Evolutionary conservation across 257 asterid genomes (phyloP), one percentile per base, ranked within the genome.

Genomic region (Echites panduratus): DNA sequence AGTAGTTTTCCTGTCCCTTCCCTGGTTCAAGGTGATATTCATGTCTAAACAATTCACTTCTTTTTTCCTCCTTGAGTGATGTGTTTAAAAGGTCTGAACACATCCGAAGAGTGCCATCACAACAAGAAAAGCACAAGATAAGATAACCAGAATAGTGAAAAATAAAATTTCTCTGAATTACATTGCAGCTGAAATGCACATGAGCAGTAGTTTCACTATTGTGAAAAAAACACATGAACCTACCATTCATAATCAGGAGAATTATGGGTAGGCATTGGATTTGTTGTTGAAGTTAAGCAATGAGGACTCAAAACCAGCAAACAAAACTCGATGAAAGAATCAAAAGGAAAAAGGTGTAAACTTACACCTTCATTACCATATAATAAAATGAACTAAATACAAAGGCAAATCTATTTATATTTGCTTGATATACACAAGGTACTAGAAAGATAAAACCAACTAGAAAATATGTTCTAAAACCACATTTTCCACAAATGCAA

Each of bases 401-500:
- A 64, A n/a, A 19, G 68, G 49, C 29, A 64, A 64, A 38, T 64
- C 16, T 64, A n/a, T 26, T 58, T 58, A 64, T 64, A 20, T 64
- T 38, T 64, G 69, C 49, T 8, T 38, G 14, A 64, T 19, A 35
- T 38, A 38, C 16, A 38, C 43, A 16, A 64, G 69, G 27, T 27
- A 32, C 65, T 32, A 38, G 40, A 73, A 73, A 57, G n/a, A 61
- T 65, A 65, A 38, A 50, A 45, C 22, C 70, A 54, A 66, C 66
- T 43, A 63, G 38, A 61, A 74, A 9, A 62, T 70, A 26, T 61
- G 49, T 49, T 62, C 50, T 48, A 52, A 75, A 52, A n/a, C 45
- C 70, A 74, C 62, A 14, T 66, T 45, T 43, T 53, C 52, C n/a
- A 57, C 11, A 26, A 44, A 78, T 63, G 61, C 70, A 75, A 70